A percentile compares a stretch with the other conserved stretches of the same genome.
These are phyloP conservation scores for Cordyceps cicadae DNA, from an alignment of 2,329 filamentous ascomycete genomes.

Conservation along the genomic window DNA sequence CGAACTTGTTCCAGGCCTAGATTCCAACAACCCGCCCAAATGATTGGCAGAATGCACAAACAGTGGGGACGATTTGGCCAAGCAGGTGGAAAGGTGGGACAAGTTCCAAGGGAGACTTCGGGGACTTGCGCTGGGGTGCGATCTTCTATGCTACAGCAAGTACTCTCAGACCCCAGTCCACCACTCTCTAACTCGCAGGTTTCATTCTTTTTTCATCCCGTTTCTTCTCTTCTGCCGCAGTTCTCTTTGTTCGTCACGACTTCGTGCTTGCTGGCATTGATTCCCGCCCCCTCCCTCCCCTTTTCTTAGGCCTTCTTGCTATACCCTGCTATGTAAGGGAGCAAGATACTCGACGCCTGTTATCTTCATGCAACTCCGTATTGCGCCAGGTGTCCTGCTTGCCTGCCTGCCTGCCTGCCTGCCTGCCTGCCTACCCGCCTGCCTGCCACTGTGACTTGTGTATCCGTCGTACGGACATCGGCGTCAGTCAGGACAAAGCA, in stretches of 20 bases:
- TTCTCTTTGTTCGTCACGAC: neutral
- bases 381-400: neutral
- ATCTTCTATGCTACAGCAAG: neutral
- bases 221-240: neutral
- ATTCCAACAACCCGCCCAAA: neutral
- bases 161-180: neutral
- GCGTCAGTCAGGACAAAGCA: neutral
- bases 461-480: neutral
- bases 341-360: neutral
- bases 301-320: neutral
- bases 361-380: neutral
- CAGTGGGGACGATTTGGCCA: neutral
- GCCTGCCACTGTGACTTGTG: neutral
- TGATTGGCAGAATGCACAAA: neutral
- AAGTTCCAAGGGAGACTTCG: neutral
- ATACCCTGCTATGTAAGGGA: neutral
- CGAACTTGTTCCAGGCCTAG: neutral
- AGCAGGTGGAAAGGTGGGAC: slow-evolving; percentile 2
- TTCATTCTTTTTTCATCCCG: neutral
- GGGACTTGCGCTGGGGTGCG: neutral
- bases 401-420: neutral
- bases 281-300: too few relatives aligned
- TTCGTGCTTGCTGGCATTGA: neutral
- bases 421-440: too few relatives aligned
- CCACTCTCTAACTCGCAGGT: neutral